Evolutionary conservation across 805 yeast species (phyloP).

Genomic region (Barnettozyma wickerhamii): DNA sequence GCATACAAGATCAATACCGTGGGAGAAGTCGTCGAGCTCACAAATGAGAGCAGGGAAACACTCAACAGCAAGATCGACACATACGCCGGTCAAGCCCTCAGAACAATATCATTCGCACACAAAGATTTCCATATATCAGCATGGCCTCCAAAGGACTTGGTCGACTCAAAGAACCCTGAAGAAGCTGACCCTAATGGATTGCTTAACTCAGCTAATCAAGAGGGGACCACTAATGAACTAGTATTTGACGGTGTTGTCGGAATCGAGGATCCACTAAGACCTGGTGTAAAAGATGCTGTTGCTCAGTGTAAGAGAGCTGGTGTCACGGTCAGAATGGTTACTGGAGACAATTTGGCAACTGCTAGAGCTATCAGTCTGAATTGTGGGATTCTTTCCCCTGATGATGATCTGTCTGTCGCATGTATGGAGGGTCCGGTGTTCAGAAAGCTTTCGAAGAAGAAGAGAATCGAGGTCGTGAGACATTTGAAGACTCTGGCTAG

Average conservation of each 20-base stretch:
- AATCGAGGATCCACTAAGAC: constrained; percentile 90
- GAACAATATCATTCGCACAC: constrained; percentile 89
- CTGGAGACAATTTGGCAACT: constrained; percentile 91
- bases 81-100: constrained; percentile 74
- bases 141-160: constrained; percentile 68
- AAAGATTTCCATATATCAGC: constrained; percentile 48
- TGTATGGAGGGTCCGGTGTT: constrained; percentile 94
- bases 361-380: constrained; percentile 87
- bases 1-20: constrained; percentile 32
- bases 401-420: constrained; percentile 48
- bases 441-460: constrained; percentile 55
- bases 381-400: constrained; percentile 65
- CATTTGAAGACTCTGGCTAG: constrained; percentile 82
- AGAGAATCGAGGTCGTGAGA: constrained; percentile 63
- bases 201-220: constrained; percentile 31
- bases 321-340: constrained; percentile 94
- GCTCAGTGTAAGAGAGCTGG: constrained; percentile 85
- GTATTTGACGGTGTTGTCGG: constrained; percentile 77
- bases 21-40: constrained; percentile 27
- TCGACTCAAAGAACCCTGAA: constrained; percentile 26
- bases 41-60: constrained; percentile 23
- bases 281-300: constrained; percentile 88
- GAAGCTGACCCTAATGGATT: constrained; percentile 42
- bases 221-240: constrained; percentile 32
- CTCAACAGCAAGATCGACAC: constrained; percentile 41